These are phyloP conservation scores for Ceratonia siliqua DNA, from an alignment of 306 rosid species.

Conservation along the genomic window DNA sequence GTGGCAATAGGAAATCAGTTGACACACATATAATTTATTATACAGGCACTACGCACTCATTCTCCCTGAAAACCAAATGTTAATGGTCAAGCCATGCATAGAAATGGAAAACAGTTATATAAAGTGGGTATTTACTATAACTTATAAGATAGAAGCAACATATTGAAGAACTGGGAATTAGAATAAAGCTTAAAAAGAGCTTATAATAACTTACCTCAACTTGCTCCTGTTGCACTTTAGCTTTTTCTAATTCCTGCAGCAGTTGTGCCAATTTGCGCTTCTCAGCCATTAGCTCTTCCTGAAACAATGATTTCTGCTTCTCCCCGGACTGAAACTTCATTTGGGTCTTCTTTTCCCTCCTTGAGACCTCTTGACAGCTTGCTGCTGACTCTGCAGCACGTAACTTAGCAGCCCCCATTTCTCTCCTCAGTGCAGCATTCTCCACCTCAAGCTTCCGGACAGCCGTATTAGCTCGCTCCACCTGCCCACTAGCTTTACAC, in stretches of 20 bases:
- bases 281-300: slow-evolving; percentile 59
- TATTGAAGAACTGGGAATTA: neutral
- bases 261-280: slow-evolving; percentile 55
- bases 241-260: slow-evolving; percentile 61
- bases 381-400: slow-evolving; percentile 73
- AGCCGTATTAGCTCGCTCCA: slow-evolving; percentile 72
- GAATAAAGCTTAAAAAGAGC: neutral
- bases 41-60: neutral
- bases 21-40: slow-evolving; percentile 13
- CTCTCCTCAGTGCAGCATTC: slow-evolving; percentile 67
- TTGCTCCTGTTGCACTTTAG: slow-evolving; percentile 63
- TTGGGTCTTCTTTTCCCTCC: slow-evolving; percentile 72
- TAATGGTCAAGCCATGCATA: slow-evolving; percentile 14
- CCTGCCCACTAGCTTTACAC: slow-evolving; percentile 82
- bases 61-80: slow-evolving; percentile 7
- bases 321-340: slow-evolving; percentile 77
- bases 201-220: slow-evolving; percentile 58
- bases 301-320: slow-evolving; percentile 65
- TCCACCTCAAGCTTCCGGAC: slow-evolving; percentile 76
- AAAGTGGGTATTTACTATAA: slow-evolving; percentile 11
- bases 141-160: slow-evolving; percentile 5
- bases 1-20: neutral
- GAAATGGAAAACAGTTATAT: slow-evolving; percentile 17
- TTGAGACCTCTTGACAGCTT: slow-evolving; percentile 70
- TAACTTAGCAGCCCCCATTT: slow-evolving; percentile 75